A percentile compares a stretch with the other conserved stretches of the same genome.
Evolutionary conservation across 2,329 filamentous ascomycete genomes (phyloP).

Genomic region (Arthroderma sp.): DNA sequence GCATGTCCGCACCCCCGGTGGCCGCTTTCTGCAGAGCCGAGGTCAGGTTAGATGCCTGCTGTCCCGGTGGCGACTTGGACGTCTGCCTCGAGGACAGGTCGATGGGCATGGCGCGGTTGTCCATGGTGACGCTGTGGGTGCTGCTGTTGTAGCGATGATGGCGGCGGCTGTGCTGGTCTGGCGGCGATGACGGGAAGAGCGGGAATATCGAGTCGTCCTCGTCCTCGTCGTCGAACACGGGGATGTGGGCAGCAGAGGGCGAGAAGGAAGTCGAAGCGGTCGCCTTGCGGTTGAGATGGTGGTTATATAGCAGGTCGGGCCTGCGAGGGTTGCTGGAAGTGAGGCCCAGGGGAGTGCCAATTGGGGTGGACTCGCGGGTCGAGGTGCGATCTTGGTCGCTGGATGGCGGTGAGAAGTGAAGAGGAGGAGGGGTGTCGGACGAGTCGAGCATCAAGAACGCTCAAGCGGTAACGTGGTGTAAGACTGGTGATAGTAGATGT

Average conservation of each 20-base stretch:
- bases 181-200: conserved; percentile 30
- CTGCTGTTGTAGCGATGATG: conserved; percentile 5
- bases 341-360: conserved; percentile 40
- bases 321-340: conserved; percentile 34
- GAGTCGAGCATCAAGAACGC: conserved; percentile 42
- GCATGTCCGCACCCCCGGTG: conserved; percentile 31
- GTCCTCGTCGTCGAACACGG: conserved; percentile 20
- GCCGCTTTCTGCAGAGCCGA: conserved; percentile 45
- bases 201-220: conserved; percentile 27
- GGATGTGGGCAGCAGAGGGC: not conserved
- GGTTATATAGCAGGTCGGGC: conserved; percentile 24
- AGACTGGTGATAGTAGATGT: too few species aligned
- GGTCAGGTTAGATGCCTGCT: conserved; percentile 52
- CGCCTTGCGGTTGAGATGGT: conserved; percentile 26
- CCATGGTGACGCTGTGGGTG: conserved; percentile 33
- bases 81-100: conserved; percentile 46
- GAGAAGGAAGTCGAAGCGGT: conserved; percentile 19
- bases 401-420: conserved; percentile 40
- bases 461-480: not conserved
- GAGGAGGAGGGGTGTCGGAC: conserved; percentile 37
- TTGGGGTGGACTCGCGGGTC: conserved; percentile 38
- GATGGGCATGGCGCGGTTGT: conserved; percentile 44
- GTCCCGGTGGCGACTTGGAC: conserved; percentile 46
- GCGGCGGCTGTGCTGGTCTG: conserved; percentile 11
- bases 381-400: conserved; percentile 39